Evolutionary conservation across 495 filamentous ascomycete species (phyloP).

Genomic region (Penicillium canescens): DNA sequence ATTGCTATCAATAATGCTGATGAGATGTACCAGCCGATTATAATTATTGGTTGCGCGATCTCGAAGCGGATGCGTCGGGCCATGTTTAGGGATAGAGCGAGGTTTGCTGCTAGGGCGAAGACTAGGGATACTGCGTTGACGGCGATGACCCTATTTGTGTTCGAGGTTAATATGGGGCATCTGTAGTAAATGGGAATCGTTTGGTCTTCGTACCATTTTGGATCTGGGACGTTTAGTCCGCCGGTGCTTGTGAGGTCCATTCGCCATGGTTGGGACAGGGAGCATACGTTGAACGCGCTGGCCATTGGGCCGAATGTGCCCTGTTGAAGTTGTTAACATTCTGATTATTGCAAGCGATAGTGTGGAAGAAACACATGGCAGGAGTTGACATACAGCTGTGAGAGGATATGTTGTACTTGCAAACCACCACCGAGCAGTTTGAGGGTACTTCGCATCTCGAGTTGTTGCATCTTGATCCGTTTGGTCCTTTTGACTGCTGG

Average conservation of each 20-base stretch:
- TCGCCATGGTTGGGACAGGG: conserved; percentile 72
- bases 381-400: conserved; percentile 52
- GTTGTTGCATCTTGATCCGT: neutral
- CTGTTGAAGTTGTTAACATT: neutral
- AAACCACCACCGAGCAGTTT: conserved; percentile 75
- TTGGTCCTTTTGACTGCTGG: conserved; percentile 21
- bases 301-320: conserved; percentile 86
- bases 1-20: conserved; percentile 64
- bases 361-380: neutral
- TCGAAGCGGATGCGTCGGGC: conserved; percentile 61
- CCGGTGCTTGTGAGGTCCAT: conserved; percentile 54
- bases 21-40: conserved; percentile 65
- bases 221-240: conserved; percentile 59
- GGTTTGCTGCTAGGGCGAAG: conserved; percentile 70
- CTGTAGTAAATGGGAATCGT: neutral
- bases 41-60: conserved; percentile 65
- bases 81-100: conserved; percentile 71
- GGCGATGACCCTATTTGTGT: conserved; percentile 54
- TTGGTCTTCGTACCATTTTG: conserved; percentile 56
- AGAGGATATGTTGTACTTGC: conserved; percentile 80
- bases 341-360: neutral
- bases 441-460: conserved; percentile 1
- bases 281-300: conserved; percentile 77
- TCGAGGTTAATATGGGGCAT: neutral
- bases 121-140: conserved; percentile 75